Base-by-base conservation (phyloP, 2,329 filamentous ascomycete species). In the Fusarium lyarnte region DNA sequence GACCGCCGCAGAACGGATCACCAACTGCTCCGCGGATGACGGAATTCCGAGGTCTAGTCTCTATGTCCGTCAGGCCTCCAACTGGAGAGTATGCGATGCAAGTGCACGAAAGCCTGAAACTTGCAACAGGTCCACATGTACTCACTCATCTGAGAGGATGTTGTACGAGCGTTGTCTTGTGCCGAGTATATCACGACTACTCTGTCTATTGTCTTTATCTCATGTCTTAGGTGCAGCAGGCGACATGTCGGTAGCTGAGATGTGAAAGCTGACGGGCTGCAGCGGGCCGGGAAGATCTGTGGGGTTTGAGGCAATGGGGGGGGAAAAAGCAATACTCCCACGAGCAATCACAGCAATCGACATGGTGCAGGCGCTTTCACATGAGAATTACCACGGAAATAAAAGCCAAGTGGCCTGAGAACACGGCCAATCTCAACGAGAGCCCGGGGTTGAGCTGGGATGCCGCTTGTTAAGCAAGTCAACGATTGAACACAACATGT, bases 211-310 rank as follows among this genome's bases (percentile, higher is more conserved):
- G 41, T 35, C 39, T 29, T 42, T 27, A 5, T 14, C 46, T 49
- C 2, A 38, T 73, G 51, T 39, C 54, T 65, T 58, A 68, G 70
- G 65, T 69, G 65, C 46, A 63, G 33, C 46, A 61, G 41, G 49
- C 52, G 51, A 66, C 49, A 41, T 65, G 69, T 70, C 70, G 58
- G 57, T 58, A 58, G 60, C 69, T 62, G 55, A 75, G 72, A 72
- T 75, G 67, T 65, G 27, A 67, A 68, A 59, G 63, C 55, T 57
- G 54, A 42, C 59, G 55, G 63, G 72, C 63, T 76, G 73, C 70
- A 74, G 61, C 59, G 51, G 66, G 47, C 51, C 63, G 61, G 59
- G 63, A 46, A 68, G 63, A 69, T 62, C 66, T 69, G 68, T 71
- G 74, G 70, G 66, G 63, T 66, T 68, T 72, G 58, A 69, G 47